phyloP scores from a whole-genome alignment of 2,329 filamentous ascomycete species.

The Lecanosticta acicola region DNA sequence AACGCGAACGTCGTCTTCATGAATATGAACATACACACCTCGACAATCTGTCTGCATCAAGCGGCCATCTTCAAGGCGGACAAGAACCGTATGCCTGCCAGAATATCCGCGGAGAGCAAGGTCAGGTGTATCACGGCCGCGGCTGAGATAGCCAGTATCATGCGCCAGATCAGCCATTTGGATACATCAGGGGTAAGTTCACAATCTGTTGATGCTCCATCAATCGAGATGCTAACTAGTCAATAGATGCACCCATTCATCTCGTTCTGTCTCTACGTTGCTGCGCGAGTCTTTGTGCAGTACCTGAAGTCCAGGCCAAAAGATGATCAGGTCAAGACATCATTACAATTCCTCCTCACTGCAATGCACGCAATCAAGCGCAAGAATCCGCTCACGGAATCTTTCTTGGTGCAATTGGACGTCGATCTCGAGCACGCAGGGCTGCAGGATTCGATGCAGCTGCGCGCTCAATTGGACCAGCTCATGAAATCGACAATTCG shows the following conservation, averaged over 20 bases:
- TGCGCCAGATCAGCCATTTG: conserved; percentile 88
- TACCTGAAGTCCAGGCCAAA: conserved; percentile 92
- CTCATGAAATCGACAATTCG: conserved; percentile 3
- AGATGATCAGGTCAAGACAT: conserved; percentile 70
- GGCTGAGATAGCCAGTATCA: conserved; percentile 87
- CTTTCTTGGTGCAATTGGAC: conserved; percentile 87
- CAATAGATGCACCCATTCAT: conserved; percentile 87
- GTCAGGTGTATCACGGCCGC: conserved; percentile 88
- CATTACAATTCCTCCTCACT: conserved; percentile 80
- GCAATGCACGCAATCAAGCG: conserved; percentile 86
- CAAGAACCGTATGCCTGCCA: conserved; percentile 70
- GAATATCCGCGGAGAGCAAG: conserved; percentile 83
- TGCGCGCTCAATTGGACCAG: conserved; percentile 18
- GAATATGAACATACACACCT: conserved; percentile 96
- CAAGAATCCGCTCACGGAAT: conserved; percentile 86
- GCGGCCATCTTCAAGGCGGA: conserved; percentile 97
- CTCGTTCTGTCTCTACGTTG: conserved; percentile 93
- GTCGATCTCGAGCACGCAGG: conserved; percentile 78
- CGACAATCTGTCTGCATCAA: conserved; percentile 95
- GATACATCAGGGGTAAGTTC: conserved; percentile 71
- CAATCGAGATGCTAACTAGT: no score
- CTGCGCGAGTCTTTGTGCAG: conserved; percentile 89
- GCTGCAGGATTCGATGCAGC: conserved; percentile 37
- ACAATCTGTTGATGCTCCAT: no score
- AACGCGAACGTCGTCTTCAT: conserved; percentile 85